A percentile compares a stretch with the other conserved stretches of the same genome.
Conservation (phyloP, 73 alveolate genomes). For the Paramecium tetraurelia region DNA sequence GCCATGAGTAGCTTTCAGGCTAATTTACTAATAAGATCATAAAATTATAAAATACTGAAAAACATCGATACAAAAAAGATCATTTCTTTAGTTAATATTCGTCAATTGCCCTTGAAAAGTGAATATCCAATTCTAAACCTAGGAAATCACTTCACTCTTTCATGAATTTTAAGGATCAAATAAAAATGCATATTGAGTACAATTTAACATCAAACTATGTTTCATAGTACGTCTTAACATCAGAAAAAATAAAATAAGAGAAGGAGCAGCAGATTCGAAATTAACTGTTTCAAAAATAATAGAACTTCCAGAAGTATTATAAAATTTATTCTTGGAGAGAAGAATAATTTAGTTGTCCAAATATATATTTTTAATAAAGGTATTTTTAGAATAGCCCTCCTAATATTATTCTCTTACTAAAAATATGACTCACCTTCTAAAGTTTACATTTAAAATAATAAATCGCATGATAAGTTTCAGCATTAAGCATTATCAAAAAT, state of each 20-base stretch:
- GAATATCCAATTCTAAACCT: background rate
- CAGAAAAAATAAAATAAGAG: background rate
- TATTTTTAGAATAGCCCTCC: background rate
- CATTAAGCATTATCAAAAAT: no score
- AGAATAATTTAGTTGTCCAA: background rate
- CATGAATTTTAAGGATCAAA: background rate
- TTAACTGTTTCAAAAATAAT: background rate
- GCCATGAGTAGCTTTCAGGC: background rate
- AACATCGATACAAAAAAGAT: background rate
- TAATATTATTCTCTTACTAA: background rate
- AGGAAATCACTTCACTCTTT: background rate
- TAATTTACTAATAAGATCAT: background rate
- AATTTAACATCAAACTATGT: background rate
- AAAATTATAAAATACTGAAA: background rate
- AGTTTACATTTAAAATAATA: background rate
- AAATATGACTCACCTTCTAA: background rate
- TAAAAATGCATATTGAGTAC: background rate
- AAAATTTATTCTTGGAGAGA: no score
- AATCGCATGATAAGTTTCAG: background rate
- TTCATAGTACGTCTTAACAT: background rate
- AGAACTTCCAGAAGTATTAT: background rate
- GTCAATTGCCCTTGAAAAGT: background rate
- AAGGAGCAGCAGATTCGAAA: background rate
- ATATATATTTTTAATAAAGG: background rate
- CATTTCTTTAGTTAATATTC: background rate